Percentiles rank a stretch among this genome's conserved stretches.
These are phyloP conservation scores for Phytophthora cryptogea DNA, from an alignment of 352 stramenopile genomes.

Conservation along the genomic window DNA sequence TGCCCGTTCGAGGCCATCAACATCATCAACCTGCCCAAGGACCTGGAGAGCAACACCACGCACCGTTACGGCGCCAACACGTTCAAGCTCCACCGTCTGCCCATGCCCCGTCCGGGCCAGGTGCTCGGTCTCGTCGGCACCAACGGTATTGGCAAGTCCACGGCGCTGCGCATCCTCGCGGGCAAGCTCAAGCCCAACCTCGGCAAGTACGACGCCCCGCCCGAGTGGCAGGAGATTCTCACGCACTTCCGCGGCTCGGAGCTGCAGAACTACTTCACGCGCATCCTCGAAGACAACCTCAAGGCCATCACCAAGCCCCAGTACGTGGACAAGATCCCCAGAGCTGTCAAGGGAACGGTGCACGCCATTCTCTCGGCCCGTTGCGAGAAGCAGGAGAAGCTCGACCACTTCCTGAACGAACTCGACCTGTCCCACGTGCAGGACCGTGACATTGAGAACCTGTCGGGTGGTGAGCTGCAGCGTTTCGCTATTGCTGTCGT, in stretches of 20 bases:
- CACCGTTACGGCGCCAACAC: conserved; percentile 99
- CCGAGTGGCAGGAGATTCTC: conserved; percentile 99
- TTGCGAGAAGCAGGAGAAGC: conserved; percentile 88
- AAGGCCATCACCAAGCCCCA: conserved; percentile 99
- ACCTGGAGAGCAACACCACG: conserved; percentile 99
- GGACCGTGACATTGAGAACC: conserved; percentile 95
- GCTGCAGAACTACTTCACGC: conserved; percentile 99
- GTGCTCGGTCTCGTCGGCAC: conserved; percentile 99
- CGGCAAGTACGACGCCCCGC: conserved; percentile 95
- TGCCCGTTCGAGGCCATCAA: conserved; percentile 99
- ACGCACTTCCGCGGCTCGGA: conserved; percentile 97
- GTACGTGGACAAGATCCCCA: conserved; percentile 99
- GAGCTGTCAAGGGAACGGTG: conserved; percentile 95
- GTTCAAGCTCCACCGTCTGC: conserved; percentile 99
- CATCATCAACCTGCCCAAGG: conserved; percentile 99
- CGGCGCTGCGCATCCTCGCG: conserved; percentile 98
- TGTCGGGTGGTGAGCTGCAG: conserved; percentile 99
- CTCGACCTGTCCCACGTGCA: conserved; percentile 97
- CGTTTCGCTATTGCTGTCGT: conserved; percentile 98
- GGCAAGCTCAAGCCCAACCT: conserved; percentile 99
- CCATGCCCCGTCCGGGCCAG: conserved; percentile 97
- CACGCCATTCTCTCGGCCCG: conserved; percentile 93
- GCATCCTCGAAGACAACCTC: conserved; percentile 98
- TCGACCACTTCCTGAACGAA: conserved; percentile 88
- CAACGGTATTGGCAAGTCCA: conserved; percentile 99